These are phyloP conservation scores for Rhynchosporium agropyri DNA, from an alignment of 2,329 filamentous ascomycete genomes.

Conservation along the genomic window DNA sequence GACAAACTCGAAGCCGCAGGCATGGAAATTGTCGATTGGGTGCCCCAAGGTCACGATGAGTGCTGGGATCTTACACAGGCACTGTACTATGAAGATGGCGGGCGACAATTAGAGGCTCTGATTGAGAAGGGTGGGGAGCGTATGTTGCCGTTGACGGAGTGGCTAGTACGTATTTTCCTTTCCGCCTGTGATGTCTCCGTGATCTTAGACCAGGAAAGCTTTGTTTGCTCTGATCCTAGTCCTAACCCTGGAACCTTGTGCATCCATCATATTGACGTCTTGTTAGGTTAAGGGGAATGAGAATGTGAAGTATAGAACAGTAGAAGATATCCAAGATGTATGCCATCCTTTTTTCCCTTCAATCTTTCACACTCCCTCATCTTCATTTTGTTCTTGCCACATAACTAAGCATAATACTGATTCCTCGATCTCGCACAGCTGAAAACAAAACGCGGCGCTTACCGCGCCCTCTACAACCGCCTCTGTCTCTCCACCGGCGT, in stretches of 20 bases:
- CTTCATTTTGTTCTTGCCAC: no score
- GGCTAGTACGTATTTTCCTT: conserved; percentile 25
- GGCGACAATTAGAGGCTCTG: conserved; percentile 26
- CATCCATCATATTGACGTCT: no score
- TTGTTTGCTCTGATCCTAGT: no score
- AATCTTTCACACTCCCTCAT: no score
- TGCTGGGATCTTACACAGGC: conserved; percentile 30
- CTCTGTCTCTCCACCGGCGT: conserved; percentile 42
- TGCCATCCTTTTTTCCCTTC: neutral
- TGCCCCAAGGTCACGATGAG: conserved; percentile 31
- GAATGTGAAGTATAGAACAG: conserved; percentile 30
- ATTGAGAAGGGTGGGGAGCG: conserved; percentile 26
- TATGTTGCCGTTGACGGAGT: conserved; percentile 29
- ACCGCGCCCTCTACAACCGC: conserved; percentile 26
- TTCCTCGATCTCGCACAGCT: conserved; percentile 15
- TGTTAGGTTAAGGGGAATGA: conserved; percentile 26
- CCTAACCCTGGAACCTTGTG: no score
- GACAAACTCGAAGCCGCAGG: conserved; percentile 21
- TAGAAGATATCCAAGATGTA: conserved; percentile 30
- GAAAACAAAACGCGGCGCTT: conserved; percentile 44
- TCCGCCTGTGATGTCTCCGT: no score
- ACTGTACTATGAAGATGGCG: conserved; percentile 35
- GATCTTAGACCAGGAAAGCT: no score
- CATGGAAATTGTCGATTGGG: conserved; percentile 33
- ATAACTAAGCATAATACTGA: neutral